A percentile compares a stretch with the other conserved stretches of the same genome.
phyloP scores from a whole-genome alignment of 1,284 basidiomycete species.

The Pyrrhoderma lamaoense region DNA sequence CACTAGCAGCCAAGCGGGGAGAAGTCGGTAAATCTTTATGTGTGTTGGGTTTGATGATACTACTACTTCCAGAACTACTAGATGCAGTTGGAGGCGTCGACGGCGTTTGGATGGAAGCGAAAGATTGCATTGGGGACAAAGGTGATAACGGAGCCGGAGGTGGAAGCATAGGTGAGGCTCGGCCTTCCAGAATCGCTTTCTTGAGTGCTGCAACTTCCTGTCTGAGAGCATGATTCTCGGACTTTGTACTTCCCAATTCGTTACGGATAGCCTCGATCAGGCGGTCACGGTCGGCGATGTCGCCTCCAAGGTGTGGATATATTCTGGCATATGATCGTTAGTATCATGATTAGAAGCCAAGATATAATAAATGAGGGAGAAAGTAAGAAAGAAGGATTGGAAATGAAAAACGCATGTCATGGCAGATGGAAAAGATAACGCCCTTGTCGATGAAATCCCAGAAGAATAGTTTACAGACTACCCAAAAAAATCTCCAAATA shows the following conservation, averaged over 20 bases:
- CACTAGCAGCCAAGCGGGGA: slow-evolving; percentile 38
- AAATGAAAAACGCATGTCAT: too few relatives aligned
- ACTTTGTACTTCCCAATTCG: slow-evolving; percentile 73
- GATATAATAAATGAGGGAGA: neutral
- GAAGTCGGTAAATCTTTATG: slow-evolving; percentile 77
- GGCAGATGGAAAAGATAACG: slow-evolving; percentile 2
- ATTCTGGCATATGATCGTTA: slow-evolving; percentile 59
- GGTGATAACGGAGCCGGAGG: slow-evolving; percentile 39
- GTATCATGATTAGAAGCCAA: neutral
- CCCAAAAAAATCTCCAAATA: slow-evolving; percentile 10
- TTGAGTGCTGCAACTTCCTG: slow-evolving; percentile 83
- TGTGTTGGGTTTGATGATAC: slow-evolving; percentile 63
- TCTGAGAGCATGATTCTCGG: slow-evolving; percentile 80
- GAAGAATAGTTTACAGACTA: too few relatives aligned
- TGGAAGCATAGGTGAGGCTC: slow-evolving; percentile 35
- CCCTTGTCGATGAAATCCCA: neutral
- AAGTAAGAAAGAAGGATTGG: neutral
- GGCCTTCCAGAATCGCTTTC: slow-evolving; percentile 63
- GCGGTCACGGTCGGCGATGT: slow-evolving; percentile 88
- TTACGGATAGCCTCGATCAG: slow-evolving; percentile 84
- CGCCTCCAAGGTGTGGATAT: slow-evolving; percentile 91
- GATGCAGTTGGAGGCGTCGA: slow-evolving; percentile 22
- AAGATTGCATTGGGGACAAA: slow-evolving; percentile 26
- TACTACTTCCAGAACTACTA: slow-evolving; percentile 16
- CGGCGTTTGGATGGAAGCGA: slow-evolving; percentile 23